These are phyloP conservation scores for Populus trichocarpa DNA, from an alignment of 441 rosid species.

Conservation along the genomic window DNA sequence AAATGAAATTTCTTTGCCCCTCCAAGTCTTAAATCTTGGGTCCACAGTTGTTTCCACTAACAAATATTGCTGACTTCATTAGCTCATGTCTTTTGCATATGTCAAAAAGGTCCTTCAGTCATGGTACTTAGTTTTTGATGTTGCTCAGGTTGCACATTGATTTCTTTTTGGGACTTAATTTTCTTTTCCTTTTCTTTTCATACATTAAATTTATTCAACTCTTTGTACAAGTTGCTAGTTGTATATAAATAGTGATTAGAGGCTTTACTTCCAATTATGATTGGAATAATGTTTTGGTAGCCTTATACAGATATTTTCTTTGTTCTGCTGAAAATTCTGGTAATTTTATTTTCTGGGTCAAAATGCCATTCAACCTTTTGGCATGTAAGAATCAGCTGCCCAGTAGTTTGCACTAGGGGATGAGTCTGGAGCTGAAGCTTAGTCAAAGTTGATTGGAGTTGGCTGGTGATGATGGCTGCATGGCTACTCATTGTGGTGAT, in stretches of 20 bases:
- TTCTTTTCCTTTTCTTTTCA: neutral
- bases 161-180: neutral
- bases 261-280: neutral
- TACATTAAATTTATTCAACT: neutral
- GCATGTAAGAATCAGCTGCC: neutral
- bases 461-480: neutral
- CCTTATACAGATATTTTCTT: neutral
- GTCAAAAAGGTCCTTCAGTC: neutral
- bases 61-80: too few relatives aligned
- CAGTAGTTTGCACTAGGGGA: neutral
- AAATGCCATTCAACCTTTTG: neutral
- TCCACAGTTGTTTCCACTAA: too few relatives aligned
- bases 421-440: constrained; percentile 3
- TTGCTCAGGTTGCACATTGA: neutral
- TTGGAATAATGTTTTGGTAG: neutral
- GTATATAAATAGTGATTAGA: neutral
- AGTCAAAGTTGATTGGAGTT: neutral
- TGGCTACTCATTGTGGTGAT: neutral
- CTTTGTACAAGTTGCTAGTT: neutral
- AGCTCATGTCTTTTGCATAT: too few relatives aligned
- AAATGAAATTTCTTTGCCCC: too few relatives aligned
- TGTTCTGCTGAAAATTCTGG: constrained; percentile 1
- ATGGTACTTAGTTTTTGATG: neutral
- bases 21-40: too few relatives aligned
- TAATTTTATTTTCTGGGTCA: neutral